A percentile compares a stretch with the other conserved stretches of the same genome.
These are phyloP conservation scores for Penicillium silybi DNA, from an alignment of 495 filamentous ascomycete genomes.

Conservation along the genomic window DNA sequence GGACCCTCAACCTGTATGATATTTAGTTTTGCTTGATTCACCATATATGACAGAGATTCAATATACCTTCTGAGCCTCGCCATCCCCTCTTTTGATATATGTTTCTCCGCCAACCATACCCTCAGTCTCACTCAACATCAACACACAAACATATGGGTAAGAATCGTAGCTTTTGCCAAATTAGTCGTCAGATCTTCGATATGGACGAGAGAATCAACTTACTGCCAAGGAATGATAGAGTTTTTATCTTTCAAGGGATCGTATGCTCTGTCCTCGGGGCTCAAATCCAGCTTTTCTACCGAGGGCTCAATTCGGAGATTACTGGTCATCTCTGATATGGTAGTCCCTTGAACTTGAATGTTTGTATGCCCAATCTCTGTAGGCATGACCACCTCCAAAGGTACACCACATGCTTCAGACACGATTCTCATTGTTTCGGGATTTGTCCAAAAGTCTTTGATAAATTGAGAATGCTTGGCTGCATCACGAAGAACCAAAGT, in stretches of 20 bases:
- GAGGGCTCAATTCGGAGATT: slow-evolving; percentile 21
- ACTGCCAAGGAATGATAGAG: slow-evolving; percentile 33
- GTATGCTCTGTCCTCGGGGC: slow-evolving; percentile 6
- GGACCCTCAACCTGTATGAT: slow-evolving; percentile 20
- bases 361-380: slow-evolving; percentile 36
- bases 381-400: slow-evolving; percentile 26
- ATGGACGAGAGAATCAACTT: slow-evolving; percentile 6
- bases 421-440: slow-evolving; percentile 27
- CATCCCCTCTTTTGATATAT: slow-evolving; percentile 29
- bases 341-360: slow-evolving; percentile 23
- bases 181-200: background rate
- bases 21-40: background rate
- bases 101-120: slow-evolving; percentile 36
- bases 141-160: slow-evolving; percentile 34
- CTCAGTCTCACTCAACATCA: slow-evolving; percentile 32
- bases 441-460: slow-evolving; percentile 27
- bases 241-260: slow-evolving; percentile 17
- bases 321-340: slow-evolving; percentile 16
- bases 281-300: slow-evolving; percentile 7
- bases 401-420: slow-evolving; percentile 22
- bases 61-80: slow-evolving; percentile 20
- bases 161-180: slow-evolving; percentile 22
- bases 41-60: background rate
- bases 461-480: slow-evolving; percentile 26
- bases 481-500: slow-evolving; percentile 30